Base-by-base conservation (phyloP, 1,139 yeast genomes). In the Yamadazyma atmosphaerica region DNA sequence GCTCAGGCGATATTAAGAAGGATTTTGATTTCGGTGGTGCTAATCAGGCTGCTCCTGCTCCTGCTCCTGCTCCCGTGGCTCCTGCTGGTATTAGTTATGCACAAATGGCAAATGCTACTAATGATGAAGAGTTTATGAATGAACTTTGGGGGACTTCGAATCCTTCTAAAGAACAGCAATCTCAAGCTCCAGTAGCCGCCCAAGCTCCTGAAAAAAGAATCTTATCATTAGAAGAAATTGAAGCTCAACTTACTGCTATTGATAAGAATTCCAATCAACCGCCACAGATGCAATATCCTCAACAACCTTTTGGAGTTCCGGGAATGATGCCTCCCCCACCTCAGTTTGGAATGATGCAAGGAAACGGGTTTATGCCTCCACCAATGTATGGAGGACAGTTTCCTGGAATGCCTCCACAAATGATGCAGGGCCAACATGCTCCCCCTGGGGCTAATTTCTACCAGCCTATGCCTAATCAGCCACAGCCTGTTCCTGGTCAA, bases 221-320 rank as follows among this genome's bases (percentile, higher is more conserved):
- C 34, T 65, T 82, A 48, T 82, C 90, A 12, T 67, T 85, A 50
- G 88, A 82, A 56, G 92, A 86, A 52, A 81, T 83, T 48, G 92
- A 85, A 58, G 86, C 90, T 11, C 87, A 80, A 53, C 72, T 85
- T 61, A 67, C 80, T 45, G 68, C 75, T 17, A 70, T 71, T 46
- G 76, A 70, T 45, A 63, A 58, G 39, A 39, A 52, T 19, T 11
- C 30, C n/a, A 39, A 21, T 4, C 60, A 51, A 33, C 58, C 45
- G 16, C 52, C 44, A 24, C 57, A 46, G 30, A 57, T 48, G 36
- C 61, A 55, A 35, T 32, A 22, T 13, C 61, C 52, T 40, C 66
- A 51, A 32, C 68, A 59, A 39, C 60, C 55, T 12, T 66, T 54
- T 47, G 69, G 65, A 11, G 54, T 63, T 46, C 70, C 71, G 24